Percentiles rank a stretch among this genome's conserved stretches.
phyloP scores from a whole-genome alignment of 208 protist species.

The Leishmania tropica region DNA sequence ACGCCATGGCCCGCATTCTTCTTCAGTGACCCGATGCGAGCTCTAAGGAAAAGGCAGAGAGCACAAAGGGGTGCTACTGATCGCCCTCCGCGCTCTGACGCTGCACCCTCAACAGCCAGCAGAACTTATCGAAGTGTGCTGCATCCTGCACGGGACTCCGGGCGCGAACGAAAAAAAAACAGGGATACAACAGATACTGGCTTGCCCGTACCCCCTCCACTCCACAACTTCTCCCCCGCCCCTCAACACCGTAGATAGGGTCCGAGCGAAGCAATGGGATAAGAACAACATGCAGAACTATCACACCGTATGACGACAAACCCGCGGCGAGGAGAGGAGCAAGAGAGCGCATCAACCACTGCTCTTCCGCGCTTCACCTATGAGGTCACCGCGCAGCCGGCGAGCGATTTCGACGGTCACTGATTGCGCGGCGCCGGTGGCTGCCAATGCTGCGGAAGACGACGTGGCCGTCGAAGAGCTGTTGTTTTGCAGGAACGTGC shows the following conservation, averaged over 20 bases:
- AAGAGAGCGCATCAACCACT: background rate
- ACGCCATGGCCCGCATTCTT: background rate
- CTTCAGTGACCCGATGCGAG: background rate
- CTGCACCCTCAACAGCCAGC: background rate
- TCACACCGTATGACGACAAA: background rate
- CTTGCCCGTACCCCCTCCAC: background rate
- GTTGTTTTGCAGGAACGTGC: conserved; percentile 57
- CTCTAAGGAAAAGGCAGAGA: background rate
- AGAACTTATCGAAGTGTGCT: background rate
- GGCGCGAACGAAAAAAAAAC: background rate
- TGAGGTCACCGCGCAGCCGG: conserved; percentile 80
- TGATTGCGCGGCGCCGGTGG: conserved; percentile 38
- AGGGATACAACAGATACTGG: background rate
- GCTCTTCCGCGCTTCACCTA: conserved; percentile 59
- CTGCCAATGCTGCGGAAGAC: background rate
- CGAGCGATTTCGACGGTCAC: conserved; percentile 85
- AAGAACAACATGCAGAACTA: background rate
- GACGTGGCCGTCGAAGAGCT: background rate
- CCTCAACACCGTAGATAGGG: background rate
- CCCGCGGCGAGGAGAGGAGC: background rate
- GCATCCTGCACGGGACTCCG: background rate
- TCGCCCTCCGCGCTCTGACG: background rate
- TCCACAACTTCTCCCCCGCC: background rate
- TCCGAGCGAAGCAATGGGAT: background rate
- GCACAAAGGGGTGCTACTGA: background rate